Evolutionary conservation across 768 basidiomycete genomes (phyloP).

Genomic region (Tricholomella constricta): DNA sequence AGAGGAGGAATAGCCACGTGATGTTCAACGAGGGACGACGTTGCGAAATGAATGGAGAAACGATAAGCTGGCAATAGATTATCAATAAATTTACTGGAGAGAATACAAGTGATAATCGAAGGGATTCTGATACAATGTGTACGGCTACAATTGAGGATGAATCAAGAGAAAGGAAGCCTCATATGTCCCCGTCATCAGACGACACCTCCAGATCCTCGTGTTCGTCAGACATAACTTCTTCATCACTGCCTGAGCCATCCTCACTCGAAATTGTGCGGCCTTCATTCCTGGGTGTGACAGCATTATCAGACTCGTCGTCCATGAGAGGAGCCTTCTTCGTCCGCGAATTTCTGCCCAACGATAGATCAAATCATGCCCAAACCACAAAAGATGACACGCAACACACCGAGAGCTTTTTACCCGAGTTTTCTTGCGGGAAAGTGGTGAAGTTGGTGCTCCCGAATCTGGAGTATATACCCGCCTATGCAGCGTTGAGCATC

Average conservation of each 20-base stretch:
- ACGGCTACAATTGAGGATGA: not conserved
- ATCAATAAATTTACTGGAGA: not conserved
- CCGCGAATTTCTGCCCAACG: conserved; percentile 8
- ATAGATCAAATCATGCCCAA: not conserved
- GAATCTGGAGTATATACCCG: conserved; percentile 28
- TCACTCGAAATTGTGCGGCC: not conserved
- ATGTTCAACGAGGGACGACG: not conserved
- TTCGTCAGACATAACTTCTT: not conserved
- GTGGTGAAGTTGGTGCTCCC: conserved; percentile 25
- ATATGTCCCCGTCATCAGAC: not conserved
- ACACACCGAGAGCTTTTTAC: conserved; percentile 29
- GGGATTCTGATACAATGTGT: not conserved
- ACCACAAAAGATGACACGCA: not conserved
- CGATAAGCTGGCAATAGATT: not conserved
- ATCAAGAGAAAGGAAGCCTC: not conserved
- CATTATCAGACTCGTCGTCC: conserved; percentile 1
- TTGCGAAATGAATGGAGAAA: not conserved
- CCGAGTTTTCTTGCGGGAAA: conserved; percentile 28
- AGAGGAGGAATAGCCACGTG: conserved; percentile 6
- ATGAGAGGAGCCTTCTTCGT: not conserved
- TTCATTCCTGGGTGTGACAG: not conserved
- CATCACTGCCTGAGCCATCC: not conserved
- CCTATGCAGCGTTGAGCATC: conserved; percentile 13
- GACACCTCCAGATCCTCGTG: not conserved
- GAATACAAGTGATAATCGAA: not conserved